Evolutionary conservation across 1,284 basidiomycete species (phyloP).

Genomic region (Ceratobasidium sp.): DNA sequence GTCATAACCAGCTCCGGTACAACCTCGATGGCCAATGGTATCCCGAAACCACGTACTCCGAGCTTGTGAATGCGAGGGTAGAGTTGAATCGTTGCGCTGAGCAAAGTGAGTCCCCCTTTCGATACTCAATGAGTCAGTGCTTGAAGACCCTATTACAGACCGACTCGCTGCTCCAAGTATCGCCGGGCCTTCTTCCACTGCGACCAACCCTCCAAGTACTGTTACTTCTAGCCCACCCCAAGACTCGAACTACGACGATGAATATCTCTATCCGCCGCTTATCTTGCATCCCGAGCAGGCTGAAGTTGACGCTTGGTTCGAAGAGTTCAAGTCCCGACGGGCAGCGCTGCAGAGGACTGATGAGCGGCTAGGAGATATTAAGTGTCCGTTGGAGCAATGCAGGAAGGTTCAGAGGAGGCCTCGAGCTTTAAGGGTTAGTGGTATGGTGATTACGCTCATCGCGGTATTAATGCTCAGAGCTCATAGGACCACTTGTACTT

Average conservation of each 20-base stretch:
- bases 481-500: conserved; percentile 33
- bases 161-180: not conserved
- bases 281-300: not conserved
- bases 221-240: not conserved
- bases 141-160: not conserved
- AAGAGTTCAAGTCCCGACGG: conserved; percentile 18
- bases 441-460: not conserved
- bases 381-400: conserved; percentile 3
- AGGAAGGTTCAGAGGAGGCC: conserved; percentile 14
- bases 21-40: conserved; percentile 5
- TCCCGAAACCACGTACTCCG: not conserved
- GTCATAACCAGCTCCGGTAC: not conserved
- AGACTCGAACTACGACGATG: not conserved
- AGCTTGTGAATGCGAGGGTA: not conserved
- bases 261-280: conserved; percentile 15
- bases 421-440: conserved; percentile 21
- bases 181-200: not conserved
- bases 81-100: not conserved
- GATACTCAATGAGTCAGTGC: not conserved
- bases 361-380: not conserved
- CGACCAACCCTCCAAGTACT: not conserved
- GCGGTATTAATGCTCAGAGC: not conserved
- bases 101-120: not conserved
- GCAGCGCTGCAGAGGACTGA: not conserved
- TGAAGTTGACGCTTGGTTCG: conserved; percentile 23